Base-by-base conservation (phyloP, 2,329 filamentous ascomycete genomes). In the Nothophoma quercina region DNA sequence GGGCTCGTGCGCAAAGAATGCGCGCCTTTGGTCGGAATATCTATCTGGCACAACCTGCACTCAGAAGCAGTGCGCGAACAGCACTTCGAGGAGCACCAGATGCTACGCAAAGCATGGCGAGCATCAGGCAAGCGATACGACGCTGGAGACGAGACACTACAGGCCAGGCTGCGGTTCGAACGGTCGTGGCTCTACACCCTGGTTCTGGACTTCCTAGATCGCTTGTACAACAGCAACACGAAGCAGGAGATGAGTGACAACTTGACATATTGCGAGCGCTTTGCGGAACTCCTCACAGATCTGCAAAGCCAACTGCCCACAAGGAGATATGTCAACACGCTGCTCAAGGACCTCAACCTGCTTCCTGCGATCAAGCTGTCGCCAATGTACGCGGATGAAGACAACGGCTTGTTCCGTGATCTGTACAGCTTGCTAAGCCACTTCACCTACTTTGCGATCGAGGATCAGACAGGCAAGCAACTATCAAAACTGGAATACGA, bases 241-340 rank as follows among this genome's bases (percentile, higher is more conserved):
- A 56, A 59, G 25, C 63, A 68, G 49, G 67, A 73, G 65, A 57
- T 74, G 75, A 88, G 63, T 34, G 77, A 92, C 25, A 86, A 89
- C 61, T 72, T 92, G 16, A 76, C 85, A 2, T 99, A 97, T 74
- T 96, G 91, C 71, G 93, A 98, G 74, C 85, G 93, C n/a, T 93
- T 98, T 58, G 76, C 95, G 43, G 95, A 99, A 74, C 88, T 99
- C 43, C 79, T 99, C 39, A 88, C 89, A 7, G 95, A 99, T 70
- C 78, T 99, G 16, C 87, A 96, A 72, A 97, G 93, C 67, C 95
- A 99, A 72, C 80, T 98, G 39, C 95, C 95, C 0, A 99, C 96
- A 3, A 83, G 95, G 63, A 86, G 95, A 73, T 98, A 98, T 71
- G 90, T 96, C 70, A 97, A 97, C 73, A 87, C 90, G 1, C 78